Base-by-base conservation (phyloP, 352 stramenopile genomes). In the Phytophthora pini region DNA sequence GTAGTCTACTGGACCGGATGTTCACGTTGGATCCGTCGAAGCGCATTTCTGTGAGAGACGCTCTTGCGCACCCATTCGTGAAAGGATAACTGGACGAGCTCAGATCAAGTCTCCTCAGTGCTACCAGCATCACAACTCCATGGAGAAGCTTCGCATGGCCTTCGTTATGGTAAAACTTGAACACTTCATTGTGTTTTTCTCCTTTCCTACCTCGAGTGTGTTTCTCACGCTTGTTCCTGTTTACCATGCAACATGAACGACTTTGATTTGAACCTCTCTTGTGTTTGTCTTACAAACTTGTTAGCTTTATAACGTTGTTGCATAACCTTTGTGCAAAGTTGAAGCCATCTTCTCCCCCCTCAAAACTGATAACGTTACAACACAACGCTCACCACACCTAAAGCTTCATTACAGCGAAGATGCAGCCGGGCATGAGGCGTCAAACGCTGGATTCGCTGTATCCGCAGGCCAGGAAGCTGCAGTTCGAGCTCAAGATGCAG, bases 401-500 rank as follows among this genome's bases (percentile, higher is more conserved):
- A 32, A 49, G n/a, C 38, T n/a, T 34, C 17, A 22, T 34, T 49
- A 34, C 10, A 10, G 12, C 45, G 10, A 53, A 20, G 46, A 53
- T 53, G 46, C 46, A 53, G 5, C 15, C 46, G 6, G 5, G 15
- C 15, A 43, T 32, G 39, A 47, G 47, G 36, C 47, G 41, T 26
- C 74, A 82, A 61, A 86, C 84, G 65, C 72, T 93, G 39, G 77
- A 83, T 51, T 80, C 84, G 66, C 79, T 95, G 61, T 93, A 93
- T 49, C 83, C 85, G 22, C 87, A 91, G 72, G 87, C 84, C 22
- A 76, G 84, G 38, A 95, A 95, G 72, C 76, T 93, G 40, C 85
- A 93, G 67, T 95, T 93, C 68, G 87, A 95, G 68, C 82, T 95
- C 61, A 95, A 95, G 76, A 93, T 92, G 82, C 87, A 95, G 72